phyloP scores from a whole-genome alignment of 2,329 filamentous ascomycete genomes.

The Fusarium clavum region DNA sequence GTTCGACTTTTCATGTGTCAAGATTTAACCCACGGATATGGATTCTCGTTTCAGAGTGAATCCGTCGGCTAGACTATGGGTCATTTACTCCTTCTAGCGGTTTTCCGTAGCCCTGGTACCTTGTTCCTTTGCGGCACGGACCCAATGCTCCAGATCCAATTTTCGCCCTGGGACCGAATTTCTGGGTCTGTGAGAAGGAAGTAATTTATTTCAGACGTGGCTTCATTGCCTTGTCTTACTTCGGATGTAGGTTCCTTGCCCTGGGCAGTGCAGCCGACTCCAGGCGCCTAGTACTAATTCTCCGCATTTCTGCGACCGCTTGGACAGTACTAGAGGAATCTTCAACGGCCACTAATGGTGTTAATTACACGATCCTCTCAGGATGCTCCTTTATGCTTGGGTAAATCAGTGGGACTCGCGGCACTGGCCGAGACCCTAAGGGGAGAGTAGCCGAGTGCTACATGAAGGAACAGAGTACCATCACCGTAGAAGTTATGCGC shows the following conservation, averaged over 20 bases:
- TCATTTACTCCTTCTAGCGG: background rate
- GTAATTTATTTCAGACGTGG: background rate
- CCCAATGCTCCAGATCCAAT: background rate
- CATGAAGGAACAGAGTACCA: background rate
- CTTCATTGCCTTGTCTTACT: background rate
- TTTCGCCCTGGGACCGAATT: background rate
- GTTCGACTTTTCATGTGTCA: background rate
- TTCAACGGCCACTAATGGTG: background rate
- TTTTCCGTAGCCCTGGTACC: background rate
- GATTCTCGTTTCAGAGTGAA: background rate
- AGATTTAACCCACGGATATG: background rate
- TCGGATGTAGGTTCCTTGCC: background rate
- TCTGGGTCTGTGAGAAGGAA: background rate
- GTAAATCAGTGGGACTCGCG: background rate
- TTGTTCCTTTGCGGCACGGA: background rate
- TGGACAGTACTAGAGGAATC: background rate
- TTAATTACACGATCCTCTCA: background rate
- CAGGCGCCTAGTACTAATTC: background rate
- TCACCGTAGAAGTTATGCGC: background rate
- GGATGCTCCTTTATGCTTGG: background rate
- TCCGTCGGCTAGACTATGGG: background rate
- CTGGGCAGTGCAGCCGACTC: background rate
- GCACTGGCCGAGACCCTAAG: background rate
- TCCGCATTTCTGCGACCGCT: background rate
- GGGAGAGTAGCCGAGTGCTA: background rate